Conservation (phyloP, 2,329 filamentous ascomycete genomes). For the Rutstroemia sp. region DNA sequence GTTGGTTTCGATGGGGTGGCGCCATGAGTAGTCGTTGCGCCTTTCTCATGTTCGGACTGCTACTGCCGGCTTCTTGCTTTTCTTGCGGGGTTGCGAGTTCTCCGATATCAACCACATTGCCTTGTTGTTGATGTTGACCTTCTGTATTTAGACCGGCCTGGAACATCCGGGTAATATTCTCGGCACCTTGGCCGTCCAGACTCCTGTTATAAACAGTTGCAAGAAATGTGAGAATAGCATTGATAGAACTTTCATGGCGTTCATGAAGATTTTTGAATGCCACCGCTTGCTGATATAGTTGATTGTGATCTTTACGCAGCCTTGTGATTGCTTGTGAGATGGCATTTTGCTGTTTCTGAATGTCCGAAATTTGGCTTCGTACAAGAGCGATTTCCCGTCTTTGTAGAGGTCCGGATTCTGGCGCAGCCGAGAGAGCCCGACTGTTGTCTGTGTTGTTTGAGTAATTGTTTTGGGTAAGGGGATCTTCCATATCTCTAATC, state of each 20-base stretch:
- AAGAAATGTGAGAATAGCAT: conserved; percentile 94
- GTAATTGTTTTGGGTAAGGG: conserved; percentile 20
- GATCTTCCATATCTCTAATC: conserved; percentile 35
- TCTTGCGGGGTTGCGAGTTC: conserved; percentile 38
- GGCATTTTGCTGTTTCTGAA: conserved; percentile 78
- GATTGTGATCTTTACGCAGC: conserved; percentile 77
- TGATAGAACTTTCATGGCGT: conserved; percentile 97
- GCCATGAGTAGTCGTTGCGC: conserved; percentile 29
- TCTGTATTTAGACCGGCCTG: conserved; percentile 62
- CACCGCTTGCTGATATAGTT: conserved; percentile 79
- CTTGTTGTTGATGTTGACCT: conserved; percentile 40
- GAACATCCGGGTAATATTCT: conserved; percentile 80
- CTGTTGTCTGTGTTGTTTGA: conserved; percentile 37
- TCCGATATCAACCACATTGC: conserved; percentile 53
- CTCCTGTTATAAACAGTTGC: conserved; percentile 95
- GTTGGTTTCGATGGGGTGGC: conserved; percentile 15
- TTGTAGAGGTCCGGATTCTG: conserved; percentile 39
- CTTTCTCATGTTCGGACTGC: conserved; percentile 24
- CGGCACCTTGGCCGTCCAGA: conserved; percentile 71
- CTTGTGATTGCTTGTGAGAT: conserved; percentile 78
- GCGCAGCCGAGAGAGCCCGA: conserved; percentile 30
- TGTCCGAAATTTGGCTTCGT: conserved; percentile 69
- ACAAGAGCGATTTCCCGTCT: conserved; percentile 72
- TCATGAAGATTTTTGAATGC: conserved; percentile 89
- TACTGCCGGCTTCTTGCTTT: conserved; percentile 15